Evolutionary conservation across 495 filamentous ascomycete genomes (phyloP), one percentile per base, ranked within the genome.

Genomic region (Talaromyces stipitatus): DNA sequence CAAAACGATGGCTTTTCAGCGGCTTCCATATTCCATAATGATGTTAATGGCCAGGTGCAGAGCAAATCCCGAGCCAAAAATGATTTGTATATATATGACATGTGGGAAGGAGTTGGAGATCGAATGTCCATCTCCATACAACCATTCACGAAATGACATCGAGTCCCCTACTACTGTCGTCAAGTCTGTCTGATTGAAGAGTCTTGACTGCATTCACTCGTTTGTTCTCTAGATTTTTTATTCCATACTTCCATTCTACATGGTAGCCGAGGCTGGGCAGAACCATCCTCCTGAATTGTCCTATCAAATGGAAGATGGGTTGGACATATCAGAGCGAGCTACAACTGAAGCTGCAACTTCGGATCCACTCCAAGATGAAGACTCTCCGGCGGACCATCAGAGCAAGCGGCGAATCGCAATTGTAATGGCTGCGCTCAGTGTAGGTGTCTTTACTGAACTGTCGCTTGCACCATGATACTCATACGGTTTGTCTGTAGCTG

Each of bases 371-470:
- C 20, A 26, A 4, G 20, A 47, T 22, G 45, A 47, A 11, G 43
- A 24, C 43, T 76, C 73, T 1, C 71, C 77, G 59, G 69, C 69
- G 7, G 64, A 71, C 6, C 69, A 71, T 50, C 66, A 79, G 65
- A 75, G 77, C 26, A 75, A 73, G 60, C 72, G 72, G 58, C 75
- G 79, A 65, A 71, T 79, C 36, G 61, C 65, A 3, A 61, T 78
- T 18, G 74, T 81, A 26, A 79, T 81, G 78, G 56, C 53, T 4
- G 76, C 78, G 2, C 70, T 81, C 41, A 78, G 75, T 60, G 75
- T 80, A 67, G 66, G 75, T 32, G 45, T 47, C 45, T 11, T 12
- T 47, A 47, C 8, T 18, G 45, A 2, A 47, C 23, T 26, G 20
- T 47, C 23, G 8, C 22, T 47, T 47, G 41, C 41, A 46, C 41